Conservation (phyloP, 2,329 filamentous ascomycete genomes). For the Ascochyta fabae region DNA sequence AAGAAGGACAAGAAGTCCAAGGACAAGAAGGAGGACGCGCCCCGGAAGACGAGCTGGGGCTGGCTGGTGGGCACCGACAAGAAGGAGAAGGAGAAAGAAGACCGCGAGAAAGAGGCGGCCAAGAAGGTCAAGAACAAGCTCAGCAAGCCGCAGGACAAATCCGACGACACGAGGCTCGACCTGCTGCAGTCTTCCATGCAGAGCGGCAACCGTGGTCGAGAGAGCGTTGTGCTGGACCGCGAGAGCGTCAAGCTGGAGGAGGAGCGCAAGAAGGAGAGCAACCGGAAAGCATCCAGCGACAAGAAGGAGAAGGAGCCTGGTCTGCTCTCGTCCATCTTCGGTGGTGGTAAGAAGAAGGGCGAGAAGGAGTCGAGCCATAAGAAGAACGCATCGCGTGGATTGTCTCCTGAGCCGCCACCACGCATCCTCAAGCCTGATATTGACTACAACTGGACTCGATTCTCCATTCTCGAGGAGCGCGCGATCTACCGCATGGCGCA, state of each 20-base stretch:
- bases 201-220: slow-evolving; percentile 66
- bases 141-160: slow-evolving; percentile 62
- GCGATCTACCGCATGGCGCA: slow-evolving; percentile 99
- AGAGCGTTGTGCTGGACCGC: slow-evolving; percentile 84
- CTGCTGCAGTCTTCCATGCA: slow-evolving; percentile 89
- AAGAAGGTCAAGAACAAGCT: slow-evolving; percentile 67
- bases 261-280: slow-evolving; percentile 81
- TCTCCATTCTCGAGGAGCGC: slow-evolving; percentile 92
- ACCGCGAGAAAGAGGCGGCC: slow-evolving; percentile 48
- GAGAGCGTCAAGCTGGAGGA: slow-evolving; percentile 77
- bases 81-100: slow-evolving; percentile 51
- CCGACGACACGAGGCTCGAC: slow-evolving; percentile 81
- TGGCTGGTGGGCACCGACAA: slow-evolving; percentile 71
- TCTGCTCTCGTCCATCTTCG: slow-evolving; percentile 93
- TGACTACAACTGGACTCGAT: slow-evolving; percentile 95
- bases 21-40: slow-evolving; percentile 74
- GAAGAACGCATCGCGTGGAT: slow-evolving; percentile 72
- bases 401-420: slow-evolving; percentile 77
- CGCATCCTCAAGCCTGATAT: slow-evolving; percentile 81
- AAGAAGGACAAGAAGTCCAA: slow-evolving; percentile 76
- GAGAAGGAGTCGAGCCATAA: slow-evolving; percentile 77
- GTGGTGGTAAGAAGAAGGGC: slow-evolving; percentile 84
- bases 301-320: slow-evolving; percentile 90
- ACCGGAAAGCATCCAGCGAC: slow-evolving; percentile 71
- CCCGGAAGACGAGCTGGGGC: slow-evolving; percentile 82